A percentile compares a stretch with the other conserved stretches of the same genome.
Evolutionary conservation across 352 stramenopile species (phyloP).

Genomic region (Detonula confervacea): DNA sequence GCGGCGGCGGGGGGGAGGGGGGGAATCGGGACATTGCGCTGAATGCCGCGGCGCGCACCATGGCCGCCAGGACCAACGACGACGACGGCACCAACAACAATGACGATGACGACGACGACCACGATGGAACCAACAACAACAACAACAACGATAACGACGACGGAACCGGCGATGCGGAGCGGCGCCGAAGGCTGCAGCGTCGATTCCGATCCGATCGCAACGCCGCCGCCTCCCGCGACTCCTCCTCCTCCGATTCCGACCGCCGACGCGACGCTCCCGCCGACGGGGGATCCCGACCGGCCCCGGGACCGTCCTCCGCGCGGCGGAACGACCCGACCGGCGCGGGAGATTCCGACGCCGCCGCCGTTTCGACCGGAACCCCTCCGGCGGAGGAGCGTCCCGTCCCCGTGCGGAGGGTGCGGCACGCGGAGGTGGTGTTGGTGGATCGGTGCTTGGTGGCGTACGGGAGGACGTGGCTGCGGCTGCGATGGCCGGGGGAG

Average conservation of each 20-base stretch:
- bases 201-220: not conserved
- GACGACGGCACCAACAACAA: not conserved
- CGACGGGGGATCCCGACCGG: not conserved
- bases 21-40: too few relatives aligned
- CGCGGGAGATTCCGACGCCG: too few relatives aligned
- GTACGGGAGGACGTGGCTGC: constrained; percentile 69
- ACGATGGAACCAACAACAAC: not conserved
- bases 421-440: constrained; percentile 80
- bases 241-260: not conserved
- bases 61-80: too few relatives aligned
- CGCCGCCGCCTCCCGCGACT: not conserved
- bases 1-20: too few relatives aligned
- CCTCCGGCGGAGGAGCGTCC: too few relatives aligned
- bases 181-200: not conserved
- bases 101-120: not conserved
- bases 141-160: too few relatives aligned
- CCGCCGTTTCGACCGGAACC: too few relatives aligned
- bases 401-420: constrained; percentile 59
- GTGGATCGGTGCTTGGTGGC: constrained; percentile 71
- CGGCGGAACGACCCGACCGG: too few relatives aligned
- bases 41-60: too few relatives aligned
- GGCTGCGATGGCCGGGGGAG: constrained; percentile 74
- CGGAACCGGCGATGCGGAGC: not conserved
- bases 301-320: too few relatives aligned
- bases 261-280: not conserved